Conservation (phyloP, 148 eudicot genomes). For the Amaranthus hypochondriacus region DNA sequence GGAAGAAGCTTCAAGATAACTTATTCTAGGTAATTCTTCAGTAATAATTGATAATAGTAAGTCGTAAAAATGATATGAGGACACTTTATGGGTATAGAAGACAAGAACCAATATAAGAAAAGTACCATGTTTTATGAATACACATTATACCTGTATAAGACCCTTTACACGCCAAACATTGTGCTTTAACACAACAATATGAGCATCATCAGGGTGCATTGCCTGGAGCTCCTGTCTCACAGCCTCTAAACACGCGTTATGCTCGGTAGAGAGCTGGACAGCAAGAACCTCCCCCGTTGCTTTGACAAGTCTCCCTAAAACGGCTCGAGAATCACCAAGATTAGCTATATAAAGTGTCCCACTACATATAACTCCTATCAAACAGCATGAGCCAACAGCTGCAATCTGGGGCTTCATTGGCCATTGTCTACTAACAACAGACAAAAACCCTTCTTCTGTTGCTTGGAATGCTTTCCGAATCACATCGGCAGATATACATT, state of each 20-base stretch:
- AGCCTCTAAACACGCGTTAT: constrained; percentile 65
- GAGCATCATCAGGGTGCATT: constrained; percentile 78
- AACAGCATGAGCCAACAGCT: constrained; percentile 81
- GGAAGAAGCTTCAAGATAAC: not conserved
- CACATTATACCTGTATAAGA: constrained; percentile 58
- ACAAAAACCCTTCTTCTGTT: constrained; percentile 73
- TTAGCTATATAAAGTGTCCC: constrained; percentile 66
- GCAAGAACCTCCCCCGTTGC: constrained; percentile 72
- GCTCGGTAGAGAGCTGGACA: constrained; percentile 71
- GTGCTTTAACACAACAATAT: constrained; percentile 76
- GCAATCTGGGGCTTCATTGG: constrained; percentile 67
- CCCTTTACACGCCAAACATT: constrained; percentile 92
- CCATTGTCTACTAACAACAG: constrained; percentile 72
- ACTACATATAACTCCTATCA: constrained; percentile 58
- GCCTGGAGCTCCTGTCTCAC: constrained; percentile 73
- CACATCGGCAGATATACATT: constrained; percentile 66
- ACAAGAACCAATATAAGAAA: not conserved
- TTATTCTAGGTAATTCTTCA: too few relatives aligned
- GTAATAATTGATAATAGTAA: too few relatives aligned
- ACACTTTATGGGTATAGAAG: too few relatives aligned
- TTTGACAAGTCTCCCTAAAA: constrained; percentile 67
- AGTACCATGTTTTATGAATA: not conserved
- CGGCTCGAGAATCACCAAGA: constrained; percentile 83
- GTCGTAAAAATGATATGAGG: too few relatives aligned
- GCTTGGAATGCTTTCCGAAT: constrained; percentile 75